Evolutionary conservation across 1,284 basidiomycete species (phyloP), one percentile per base, ranked within the genome.

Genomic region (Ceratobasidium papillatum): DNA sequence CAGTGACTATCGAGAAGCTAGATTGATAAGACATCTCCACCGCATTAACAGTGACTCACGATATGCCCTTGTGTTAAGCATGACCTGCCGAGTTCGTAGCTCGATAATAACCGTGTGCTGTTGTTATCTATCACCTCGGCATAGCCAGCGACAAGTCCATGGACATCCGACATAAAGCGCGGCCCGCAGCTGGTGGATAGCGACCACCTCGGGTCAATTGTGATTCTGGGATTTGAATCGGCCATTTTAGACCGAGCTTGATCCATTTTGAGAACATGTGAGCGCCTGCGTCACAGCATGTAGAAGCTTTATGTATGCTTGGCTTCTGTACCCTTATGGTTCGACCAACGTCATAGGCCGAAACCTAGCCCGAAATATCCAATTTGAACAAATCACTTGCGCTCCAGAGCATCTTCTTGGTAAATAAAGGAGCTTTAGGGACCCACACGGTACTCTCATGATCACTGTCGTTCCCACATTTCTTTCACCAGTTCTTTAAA

Each of bases 271-370:
- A 32, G 52, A 11, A n/a, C 25, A 27, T 27, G 52, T 30, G 30
- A 54, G 52, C 52, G 30, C 9, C 19, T 11, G 30, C 9, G 12
- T 8, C 22, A 8, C 30, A 54, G 27, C 25, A 27, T 32, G 19
- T 54, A 54, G 52, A 27, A 54, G 52, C 30, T 54, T 30, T 54
- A 54, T 61, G 58, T 25, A 36, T 7, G 32, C 36, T 61, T 61
- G 58, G 36, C 58, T 22, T 14, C 27, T 38, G 5, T 41, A 2
- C 3, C n/a, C 36, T 22, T 14, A 22, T 11, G 36, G 17, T 19
- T 59, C 38, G 56, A 41, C 36, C 52, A 19, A 32, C 52, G 56
- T 22, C 34, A 59, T 22, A 38, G 32, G 14, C 56, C 34, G 56
- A 19, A 7, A 27, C 25, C 36, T 5, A 32, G 58, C 34, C 12